Conservation (phyloP, 176 grass and related monocot genomes). For the Cymbopogon citratus region DNA sequence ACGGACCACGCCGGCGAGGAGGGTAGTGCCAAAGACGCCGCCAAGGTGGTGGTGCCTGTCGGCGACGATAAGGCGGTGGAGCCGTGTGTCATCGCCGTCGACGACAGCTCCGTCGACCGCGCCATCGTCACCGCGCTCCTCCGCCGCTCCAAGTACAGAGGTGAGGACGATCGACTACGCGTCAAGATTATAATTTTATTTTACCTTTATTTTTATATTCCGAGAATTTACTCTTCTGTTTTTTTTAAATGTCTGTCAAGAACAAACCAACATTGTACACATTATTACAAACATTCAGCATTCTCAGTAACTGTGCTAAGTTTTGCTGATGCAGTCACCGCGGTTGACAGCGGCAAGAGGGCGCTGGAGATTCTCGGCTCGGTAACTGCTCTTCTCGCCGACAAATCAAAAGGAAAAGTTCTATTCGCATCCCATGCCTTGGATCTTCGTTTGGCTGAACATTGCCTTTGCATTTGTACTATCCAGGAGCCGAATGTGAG, state of each 20-base stretch:
- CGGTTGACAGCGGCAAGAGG: constrained; percentile 41
- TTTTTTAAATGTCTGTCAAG: neutral
- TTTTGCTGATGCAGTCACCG: constrained; percentile 24
- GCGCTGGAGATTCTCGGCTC: constrained; percentile 29
- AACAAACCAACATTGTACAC: neutral
- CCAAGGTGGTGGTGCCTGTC: neutral
- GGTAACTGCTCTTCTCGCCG: neutral
- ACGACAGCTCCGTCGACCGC: constrained; percentile 44
- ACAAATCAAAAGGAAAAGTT: too few species aligned
- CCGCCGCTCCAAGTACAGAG: constrained; percentile 36
- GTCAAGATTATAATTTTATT: neutral
- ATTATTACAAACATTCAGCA: neutral
- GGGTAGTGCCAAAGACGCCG: neutral
- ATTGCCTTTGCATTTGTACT: neutral
- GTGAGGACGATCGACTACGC: neutral
- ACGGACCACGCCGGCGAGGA: neutral
- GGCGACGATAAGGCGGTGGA: neutral
- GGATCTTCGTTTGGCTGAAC: neutral
- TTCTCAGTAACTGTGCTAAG: neutral
- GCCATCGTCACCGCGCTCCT: constrained; percentile 38
- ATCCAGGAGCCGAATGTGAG: constrained; percentile 36
- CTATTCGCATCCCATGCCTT: neutral
- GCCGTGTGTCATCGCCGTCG: constrained; percentile 33
- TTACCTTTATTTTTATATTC: too few species aligned
- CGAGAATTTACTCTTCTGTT: too few species aligned